Evolutionary conservation across 306 rosid species (phyloP).

Genomic region (Urtica urens): DNA sequence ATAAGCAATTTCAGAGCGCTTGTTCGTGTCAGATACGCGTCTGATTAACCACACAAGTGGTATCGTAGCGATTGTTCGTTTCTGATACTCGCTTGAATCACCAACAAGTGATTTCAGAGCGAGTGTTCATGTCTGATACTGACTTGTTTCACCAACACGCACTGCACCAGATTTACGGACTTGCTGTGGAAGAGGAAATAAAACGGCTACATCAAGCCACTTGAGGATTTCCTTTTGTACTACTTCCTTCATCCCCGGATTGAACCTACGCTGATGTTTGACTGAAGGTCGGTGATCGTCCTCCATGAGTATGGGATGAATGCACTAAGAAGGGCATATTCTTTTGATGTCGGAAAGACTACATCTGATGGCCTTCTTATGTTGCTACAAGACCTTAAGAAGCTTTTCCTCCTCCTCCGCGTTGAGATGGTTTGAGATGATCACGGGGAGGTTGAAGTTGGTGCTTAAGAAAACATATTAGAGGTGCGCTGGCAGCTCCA

Average conservation of each 20-base stretch:
- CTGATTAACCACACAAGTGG: too few relatives aligned
- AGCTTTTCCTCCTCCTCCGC: not conserved
- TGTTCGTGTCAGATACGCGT: too few relatives aligned
- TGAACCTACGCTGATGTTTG: not conserved
- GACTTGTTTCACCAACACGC: too few relatives aligned
- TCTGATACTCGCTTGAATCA: too few relatives aligned
- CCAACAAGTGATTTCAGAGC: too few relatives aligned
- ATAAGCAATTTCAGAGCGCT: too few relatives aligned
- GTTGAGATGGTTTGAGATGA: not conserved
- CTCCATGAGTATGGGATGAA: not conserved
- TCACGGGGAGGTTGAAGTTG: not conserved
- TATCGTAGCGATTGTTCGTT: too few relatives aligned
- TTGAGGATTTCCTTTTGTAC: not conserved
- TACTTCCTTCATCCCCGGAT: constrained; percentile 1
- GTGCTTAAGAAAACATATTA: not conserved
- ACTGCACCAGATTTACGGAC: not conserved
- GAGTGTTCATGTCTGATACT: too few relatives aligned
- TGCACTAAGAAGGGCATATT: not conserved
- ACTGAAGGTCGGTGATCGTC: not conserved
- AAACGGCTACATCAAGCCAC: not conserved
- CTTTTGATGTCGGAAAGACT: not conserved
- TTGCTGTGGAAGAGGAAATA: not conserved
- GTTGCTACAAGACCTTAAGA: not conserved
- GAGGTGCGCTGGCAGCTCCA: too few relatives aligned
- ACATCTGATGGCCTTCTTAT: not conserved